Evolutionary conservation across 2,329 filamentous ascomycete genomes (phyloP), one percentile per base, ranked within the genome.

Genomic region (Aspergillus spinulosporus): DNA sequence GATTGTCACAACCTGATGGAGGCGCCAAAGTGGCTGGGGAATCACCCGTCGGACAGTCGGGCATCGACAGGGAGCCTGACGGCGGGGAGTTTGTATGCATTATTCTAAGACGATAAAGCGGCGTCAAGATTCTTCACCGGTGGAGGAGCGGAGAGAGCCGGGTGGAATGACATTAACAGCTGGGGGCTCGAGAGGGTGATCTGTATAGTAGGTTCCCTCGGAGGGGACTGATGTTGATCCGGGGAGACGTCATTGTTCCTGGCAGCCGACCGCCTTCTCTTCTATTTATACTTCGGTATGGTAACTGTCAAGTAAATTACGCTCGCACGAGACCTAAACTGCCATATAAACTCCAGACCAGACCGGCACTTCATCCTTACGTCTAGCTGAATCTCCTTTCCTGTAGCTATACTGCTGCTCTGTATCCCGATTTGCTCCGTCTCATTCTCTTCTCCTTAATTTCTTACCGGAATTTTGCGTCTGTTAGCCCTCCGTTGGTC

Each of bases 1-100:
- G 56, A 58, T 29, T 58, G 54, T 26, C 14, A 28, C 1, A 48
- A 21, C 2, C 34, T 54, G 7, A 39, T 8, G 3, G 42, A 34
- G 0, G 56, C 48, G 12, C 56, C 50, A 6, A 58, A 58, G 32
- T 51, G 56, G n/a, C n/a, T n/a, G n/a, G 50, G 56, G 3, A 58
- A 58, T 32, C 54, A 40, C 12, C 45, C 4, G 50, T 54, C 15
- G 56, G 56, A 12, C 56, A 55, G 26, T 21, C 44, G 9, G 56
- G 56, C 3, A 58, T 47, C 2, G 54, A 58, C 40, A 9, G 11
- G 3, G 5, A 58, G 43, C 32, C 42, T 7, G 52, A 55, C 6
- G 56, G 48, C 9, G 56, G 56, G 28, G 56, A 29, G 12, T 51
- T 52, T 50, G 11, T 58, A 36, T 58, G 3, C 12, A 31, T 15